Evolutionary conservation across 768 basidiomycete species (phyloP).

Genomic region (Tricholoma matsutake): DNA sequence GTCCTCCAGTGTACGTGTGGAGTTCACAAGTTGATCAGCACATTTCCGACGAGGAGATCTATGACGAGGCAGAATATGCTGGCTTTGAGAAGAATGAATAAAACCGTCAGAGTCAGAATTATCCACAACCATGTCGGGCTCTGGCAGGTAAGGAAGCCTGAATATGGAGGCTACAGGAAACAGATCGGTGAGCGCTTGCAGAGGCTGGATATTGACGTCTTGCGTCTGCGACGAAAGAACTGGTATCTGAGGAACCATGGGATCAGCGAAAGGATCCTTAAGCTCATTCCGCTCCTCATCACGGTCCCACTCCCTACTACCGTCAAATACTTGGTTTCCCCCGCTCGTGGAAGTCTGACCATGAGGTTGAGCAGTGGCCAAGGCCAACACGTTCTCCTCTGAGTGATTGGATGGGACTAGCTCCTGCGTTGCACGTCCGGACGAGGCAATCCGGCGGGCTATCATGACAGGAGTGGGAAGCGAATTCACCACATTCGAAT

Average conservation of each 20-base stretch:
- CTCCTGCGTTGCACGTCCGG: not conserved
- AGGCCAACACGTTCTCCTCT: not conserved
- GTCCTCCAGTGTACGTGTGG: constrained; percentile 1
- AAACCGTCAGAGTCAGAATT: constrained; percentile 15
- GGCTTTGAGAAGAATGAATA: constrained; percentile 36
- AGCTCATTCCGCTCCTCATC: not conserved
- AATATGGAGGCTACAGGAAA: constrained; percentile 5
- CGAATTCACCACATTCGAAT: not conserved
- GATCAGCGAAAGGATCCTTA: constrained; percentile 1
- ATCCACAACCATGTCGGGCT: not conserved
- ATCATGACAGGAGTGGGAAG: constrained; percentile 10
- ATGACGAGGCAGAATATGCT: constrained; percentile 21
- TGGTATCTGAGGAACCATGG: constrained; percentile 5
- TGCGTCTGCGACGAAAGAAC: constrained; percentile 40
- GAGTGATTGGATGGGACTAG: not conserved
- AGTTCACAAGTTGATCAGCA: not conserved
- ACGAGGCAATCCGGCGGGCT: not conserved
- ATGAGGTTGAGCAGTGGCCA: not conserved
- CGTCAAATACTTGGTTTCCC: not conserved
- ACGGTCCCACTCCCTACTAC: not conserved
- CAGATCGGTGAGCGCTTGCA: not conserved
- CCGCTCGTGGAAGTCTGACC: not conserved
- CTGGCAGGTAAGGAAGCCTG: constrained; percentile 1
- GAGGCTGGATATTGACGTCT: constrained; percentile 11
- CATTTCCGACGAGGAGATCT: constrained; percentile 19